Evolutionary conservation across 345 rosid genomes (phyloP), one percentile per base, ranked within the genome.

Genomic region (Rhodomyrtus tomentosa): DNA sequence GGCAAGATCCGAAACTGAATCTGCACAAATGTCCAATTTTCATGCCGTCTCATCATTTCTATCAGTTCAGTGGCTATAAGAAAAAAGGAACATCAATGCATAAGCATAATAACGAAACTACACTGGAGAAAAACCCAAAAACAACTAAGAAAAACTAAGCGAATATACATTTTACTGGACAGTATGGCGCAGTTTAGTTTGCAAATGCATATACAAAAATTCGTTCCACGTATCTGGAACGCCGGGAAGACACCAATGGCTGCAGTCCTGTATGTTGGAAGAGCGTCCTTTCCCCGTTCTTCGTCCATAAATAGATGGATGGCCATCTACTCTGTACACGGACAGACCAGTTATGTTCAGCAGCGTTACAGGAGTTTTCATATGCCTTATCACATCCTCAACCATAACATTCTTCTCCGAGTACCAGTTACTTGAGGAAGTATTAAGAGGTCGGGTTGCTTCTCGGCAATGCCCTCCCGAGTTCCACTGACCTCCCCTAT

Each of bases 241-340:
- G 20, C 98, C 98, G 29, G 98, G 98, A 79, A 97, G 98, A 87
- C 99, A 95, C 98, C 99, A 95, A 85, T 95, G 99, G 85, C 99
- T 97, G 89, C 99, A 97, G 87, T 97, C 98, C 86, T 95, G 93
- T 84, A 91, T 86, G 27, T 89, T 88, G 14, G 90, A 83, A 25
- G 90, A 86, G 50, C 81, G 86, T 11, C 89, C 86, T 20, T 89
- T 90, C 40, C 87, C 88, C 0, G 90, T 88, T 88, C 87, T 91
- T 88, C 87, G 86, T 49, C 99, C 98, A 7, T 88, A 93, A 6
- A 87, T 86, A 11, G 97, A 93, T 55, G 98, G 98, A 86, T 96
- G 98, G 32, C 96, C 96, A 72, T 94, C 97, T 9, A 92, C 90
- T 87, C 98, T 88, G 80, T 89, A 93, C 49, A 85, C 89, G 1